Percentiles rank a stretch among this genome's conserved stretches.
Conservation (phyloP, 2,329 filamentous ascomycete genomes). For the Apiospora malaysiana region DNA sequence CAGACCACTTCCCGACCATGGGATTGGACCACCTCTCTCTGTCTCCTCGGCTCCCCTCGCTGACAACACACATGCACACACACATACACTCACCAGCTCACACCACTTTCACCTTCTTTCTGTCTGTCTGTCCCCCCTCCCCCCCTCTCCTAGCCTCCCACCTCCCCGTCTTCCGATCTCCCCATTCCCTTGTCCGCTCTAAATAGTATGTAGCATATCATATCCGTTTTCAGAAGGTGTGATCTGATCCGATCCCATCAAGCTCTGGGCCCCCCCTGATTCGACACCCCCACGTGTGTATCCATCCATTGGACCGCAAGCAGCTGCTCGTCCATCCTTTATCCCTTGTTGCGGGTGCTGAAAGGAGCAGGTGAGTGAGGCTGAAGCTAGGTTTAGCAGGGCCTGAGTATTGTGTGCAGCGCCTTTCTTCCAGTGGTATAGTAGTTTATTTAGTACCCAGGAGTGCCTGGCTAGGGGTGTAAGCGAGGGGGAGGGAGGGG, state of each 20-base stretch:
- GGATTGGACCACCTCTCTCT: background rate
- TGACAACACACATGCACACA: background rate
- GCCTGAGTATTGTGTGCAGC: background rate
- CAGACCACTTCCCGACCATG: background rate
- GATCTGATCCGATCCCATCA: constrained; percentile 17
- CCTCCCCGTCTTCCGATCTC: no score
- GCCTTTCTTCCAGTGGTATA: no score
- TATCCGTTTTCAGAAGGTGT: constrained; percentile 18
- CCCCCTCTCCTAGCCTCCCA: no score
- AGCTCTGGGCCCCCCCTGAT: background rate
- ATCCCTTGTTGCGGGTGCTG: background rate
- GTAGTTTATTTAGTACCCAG: no score
- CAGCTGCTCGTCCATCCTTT: background rate
- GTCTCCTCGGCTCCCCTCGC: background rate
- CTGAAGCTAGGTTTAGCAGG: background rate
- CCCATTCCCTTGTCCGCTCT: no score
- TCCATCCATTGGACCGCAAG: constrained; percentile 1
- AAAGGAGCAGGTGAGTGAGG: constrained; percentile 15
- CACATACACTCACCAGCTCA: background rate
- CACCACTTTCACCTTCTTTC: background rate
- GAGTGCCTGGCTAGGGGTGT: background rate
- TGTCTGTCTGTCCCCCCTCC: no score
- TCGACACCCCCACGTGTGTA: background rate
- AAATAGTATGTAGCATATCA: background rate
- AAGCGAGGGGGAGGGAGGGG: no score